Evolutionary conservation across 441 rosid species (phyloP).

Genomic region (Manihot esculenta): DNA sequence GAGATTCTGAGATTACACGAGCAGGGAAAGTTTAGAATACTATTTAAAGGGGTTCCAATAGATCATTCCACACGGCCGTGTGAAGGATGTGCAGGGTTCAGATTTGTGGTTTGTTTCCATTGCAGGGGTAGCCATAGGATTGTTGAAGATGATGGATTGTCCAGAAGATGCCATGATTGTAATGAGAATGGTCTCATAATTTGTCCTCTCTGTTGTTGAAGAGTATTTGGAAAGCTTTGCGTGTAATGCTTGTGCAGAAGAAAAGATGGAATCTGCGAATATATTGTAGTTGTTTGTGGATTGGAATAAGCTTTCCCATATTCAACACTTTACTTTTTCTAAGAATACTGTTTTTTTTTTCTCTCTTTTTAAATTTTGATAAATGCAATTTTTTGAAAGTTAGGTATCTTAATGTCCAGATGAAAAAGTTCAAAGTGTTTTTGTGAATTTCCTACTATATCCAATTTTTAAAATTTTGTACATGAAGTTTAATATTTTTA

Average conservation of each 20-base stretch:
- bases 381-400: neutral
- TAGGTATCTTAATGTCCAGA: too few relatives aligned
- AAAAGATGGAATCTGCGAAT: neutral
- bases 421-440: too few relatives aligned
- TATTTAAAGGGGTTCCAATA: slow-evolving; percentile 57
- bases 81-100: slow-evolving; percentile 46
- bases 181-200: slow-evolving; percentile 88
- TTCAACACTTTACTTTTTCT: neutral
- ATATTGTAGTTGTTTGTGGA: neutral
- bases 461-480: too few relatives aligned
- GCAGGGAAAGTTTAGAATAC: slow-evolving; percentile 66
- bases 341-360: neutral
- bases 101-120: slow-evolving; percentile 65
- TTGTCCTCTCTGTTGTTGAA: slow-evolving; percentile 55
- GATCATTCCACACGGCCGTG: slow-evolving; percentile 36
- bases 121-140: slow-evolving; percentile 77
- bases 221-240: too few relatives aligned
- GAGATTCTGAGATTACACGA: slow-evolving; percentile 71
- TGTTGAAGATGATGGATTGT: slow-evolving; percentile 32
- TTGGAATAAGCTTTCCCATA: slow-evolving; percentile 7
- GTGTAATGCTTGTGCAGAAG: too few relatives aligned
- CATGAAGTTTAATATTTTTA: too few relatives aligned
- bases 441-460: too few relatives aligned
- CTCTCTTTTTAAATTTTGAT: neutral
- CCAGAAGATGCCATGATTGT: slow-evolving; percentile 56